Conservation (phyloP, 306 rosid species). For the Dalbergia oliveri region DNA sequence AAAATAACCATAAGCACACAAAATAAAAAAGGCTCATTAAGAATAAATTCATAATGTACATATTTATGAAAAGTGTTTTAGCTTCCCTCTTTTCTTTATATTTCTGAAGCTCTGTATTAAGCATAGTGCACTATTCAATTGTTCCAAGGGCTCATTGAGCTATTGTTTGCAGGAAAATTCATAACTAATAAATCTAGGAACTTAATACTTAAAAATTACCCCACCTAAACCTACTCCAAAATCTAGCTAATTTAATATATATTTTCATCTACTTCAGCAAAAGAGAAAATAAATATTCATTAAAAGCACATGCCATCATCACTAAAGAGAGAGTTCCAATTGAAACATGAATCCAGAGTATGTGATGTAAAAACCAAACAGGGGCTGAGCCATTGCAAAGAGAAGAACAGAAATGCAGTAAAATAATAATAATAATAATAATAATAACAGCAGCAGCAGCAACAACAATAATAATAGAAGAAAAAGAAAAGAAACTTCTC, state of each 20-base stretch:
- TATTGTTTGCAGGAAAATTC: slow-evolving; percentile 1
- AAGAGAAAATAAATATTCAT: background rate
- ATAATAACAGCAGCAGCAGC: too few species aligned
- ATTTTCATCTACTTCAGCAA: background rate
- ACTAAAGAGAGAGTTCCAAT: background rate
- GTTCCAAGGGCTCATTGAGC: slow-evolving; percentile 21
- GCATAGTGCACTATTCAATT: slow-evolving; percentile 19
- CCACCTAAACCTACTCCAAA: background rate
- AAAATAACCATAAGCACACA: slow-evolving; percentile 11
- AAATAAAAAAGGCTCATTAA: background rate
- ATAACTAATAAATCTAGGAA: background rate
- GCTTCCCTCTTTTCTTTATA: slow-evolving; percentile 10
- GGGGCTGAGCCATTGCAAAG: background rate
- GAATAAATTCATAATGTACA: slow-evolving; percentile 38
- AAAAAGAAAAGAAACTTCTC: background rate
- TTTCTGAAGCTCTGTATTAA: slow-evolving; percentile 17
- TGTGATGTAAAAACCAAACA: slow-evolving; percentile 18
- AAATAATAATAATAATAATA: too few species aligned
- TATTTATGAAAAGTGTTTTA: slow-evolving; percentile 4
- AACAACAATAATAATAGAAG: too few species aligned
- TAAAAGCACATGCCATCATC: background rate
- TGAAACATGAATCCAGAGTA: background rate
- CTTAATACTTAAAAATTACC: background rate
- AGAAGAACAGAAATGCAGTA: too few species aligned
- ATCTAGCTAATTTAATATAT: background rate